These are phyloP conservation scores for Podaxis pistillaris DNA, from an alignment of 768 basidiomycete genomes.

Conservation along the genomic window DNA sequence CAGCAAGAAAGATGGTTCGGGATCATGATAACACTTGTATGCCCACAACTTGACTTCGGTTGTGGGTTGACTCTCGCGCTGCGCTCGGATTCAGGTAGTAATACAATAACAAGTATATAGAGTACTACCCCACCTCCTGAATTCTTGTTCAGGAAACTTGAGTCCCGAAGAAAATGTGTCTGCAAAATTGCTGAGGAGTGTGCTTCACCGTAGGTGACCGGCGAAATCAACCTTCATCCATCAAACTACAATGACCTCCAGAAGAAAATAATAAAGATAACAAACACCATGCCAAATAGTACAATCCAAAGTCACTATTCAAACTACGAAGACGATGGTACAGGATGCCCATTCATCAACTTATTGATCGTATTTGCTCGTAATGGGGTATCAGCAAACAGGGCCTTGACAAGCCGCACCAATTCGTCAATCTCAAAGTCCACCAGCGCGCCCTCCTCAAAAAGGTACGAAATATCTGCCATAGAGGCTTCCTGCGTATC, in stretches of 20 bases:
- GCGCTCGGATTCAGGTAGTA: too few relatives aligned
- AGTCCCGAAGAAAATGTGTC: too few relatives aligned
- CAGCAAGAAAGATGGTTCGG: conserved; percentile 33
- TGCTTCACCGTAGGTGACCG: too few relatives aligned
- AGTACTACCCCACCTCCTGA: too few relatives aligned
- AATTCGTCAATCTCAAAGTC: conserved; percentile 89
- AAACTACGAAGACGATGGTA: conserved; percentile 16
- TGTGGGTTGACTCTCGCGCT: too few relatives aligned
- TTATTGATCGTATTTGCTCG: conserved; percentile 81
- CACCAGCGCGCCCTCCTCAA: conserved; percentile 85
- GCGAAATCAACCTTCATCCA: too few relatives aligned
- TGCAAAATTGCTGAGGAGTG: too few relatives aligned
- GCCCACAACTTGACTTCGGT: background rate
- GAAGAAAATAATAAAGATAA: conserved; percentile 4
- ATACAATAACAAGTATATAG: too few relatives aligned
- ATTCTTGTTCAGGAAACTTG: too few relatives aligned
- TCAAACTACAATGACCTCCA: background rate
- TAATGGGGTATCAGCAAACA: conserved; percentile 86
- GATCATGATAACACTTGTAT: background rate
- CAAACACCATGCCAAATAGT: background rate
- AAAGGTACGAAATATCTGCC: conserved; percentile 88
- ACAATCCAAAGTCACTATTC: background rate
- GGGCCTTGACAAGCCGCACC: conserved; percentile 72
- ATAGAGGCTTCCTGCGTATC: conserved; percentile 84
- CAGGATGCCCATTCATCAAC: conserved; percentile 60